Percentiles rank a stretch among this genome's conserved stretches.
These are phyloP conservation scores for Scheffersomyces quercinus DNA, from an alignment of 1,139 yeast species.

Conservation along the genomic window DNA sequence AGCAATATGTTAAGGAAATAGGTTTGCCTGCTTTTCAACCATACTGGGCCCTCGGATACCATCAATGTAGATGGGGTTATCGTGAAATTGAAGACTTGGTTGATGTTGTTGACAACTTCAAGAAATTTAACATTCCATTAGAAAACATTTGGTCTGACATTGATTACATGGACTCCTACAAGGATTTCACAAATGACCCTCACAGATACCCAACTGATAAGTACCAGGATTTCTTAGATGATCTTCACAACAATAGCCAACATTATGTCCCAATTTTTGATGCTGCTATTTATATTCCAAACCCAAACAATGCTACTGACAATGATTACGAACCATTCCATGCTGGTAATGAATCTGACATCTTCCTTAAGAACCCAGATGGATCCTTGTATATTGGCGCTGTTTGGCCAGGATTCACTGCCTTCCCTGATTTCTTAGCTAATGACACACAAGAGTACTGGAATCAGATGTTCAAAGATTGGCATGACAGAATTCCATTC, in stretches of 20 bases:
- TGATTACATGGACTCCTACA: conserved; percentile 26
- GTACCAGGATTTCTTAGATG: conserved; percentile 19
- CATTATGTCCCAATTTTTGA: conserved; percentile 35
- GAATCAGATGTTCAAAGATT: conserved; percentile 20
- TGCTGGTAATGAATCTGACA: conserved; percentile 25
- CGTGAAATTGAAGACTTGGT: conserved; percentile 14
- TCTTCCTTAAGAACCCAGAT: conserved; percentile 29
- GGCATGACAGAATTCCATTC: conserved; percentile 22
- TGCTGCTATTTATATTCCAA: conserved; percentile 31
- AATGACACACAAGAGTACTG: conserved; percentile 25
- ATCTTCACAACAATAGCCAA: conserved; percentile 23
- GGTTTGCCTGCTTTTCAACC: conserved; percentile 25
- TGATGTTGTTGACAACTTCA: conserved; percentile 20
- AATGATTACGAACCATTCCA: conserved; percentile 23
- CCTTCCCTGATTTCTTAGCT: conserved; percentile 32
- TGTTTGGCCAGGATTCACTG: conserved; percentile 31
- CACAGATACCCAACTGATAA: conserved; percentile 23
- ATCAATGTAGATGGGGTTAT: conserved; percentile 46
- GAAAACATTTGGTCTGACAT: conserved; percentile 27
- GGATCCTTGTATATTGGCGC: conserved; percentile 25
- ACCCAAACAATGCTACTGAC: conserved; percentile 23
- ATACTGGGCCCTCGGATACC: conserved; percentile 26
- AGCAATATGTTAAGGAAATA: conserved; percentile 25
- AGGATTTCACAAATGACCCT: conserved; percentile 32
- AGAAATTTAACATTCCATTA: conserved; percentile 19